Evolutionary conservation across 768 basidiomycete genomes (phyloP).

Genomic region (Trametes gibbosa): DNA sequence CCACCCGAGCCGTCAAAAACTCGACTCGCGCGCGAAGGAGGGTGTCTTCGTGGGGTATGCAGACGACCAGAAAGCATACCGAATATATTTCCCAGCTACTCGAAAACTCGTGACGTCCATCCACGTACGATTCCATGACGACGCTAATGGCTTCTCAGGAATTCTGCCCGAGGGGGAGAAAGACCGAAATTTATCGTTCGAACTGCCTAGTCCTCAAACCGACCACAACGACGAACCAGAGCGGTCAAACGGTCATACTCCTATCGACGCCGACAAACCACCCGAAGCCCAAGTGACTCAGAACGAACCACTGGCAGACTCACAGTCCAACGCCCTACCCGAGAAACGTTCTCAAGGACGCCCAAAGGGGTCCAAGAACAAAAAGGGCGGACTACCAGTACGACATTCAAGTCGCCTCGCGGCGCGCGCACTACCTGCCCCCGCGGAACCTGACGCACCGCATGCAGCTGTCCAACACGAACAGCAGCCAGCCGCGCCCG

Average conservation of each 20-base stretch:
- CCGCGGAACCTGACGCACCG: neutral
- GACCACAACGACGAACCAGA: neutral
- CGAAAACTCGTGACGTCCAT: neutral
- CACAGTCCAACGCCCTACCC: too few relatives aligned
- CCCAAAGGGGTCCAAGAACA: constrained; percentile 6
- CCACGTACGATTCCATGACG: constrained; percentile 1
- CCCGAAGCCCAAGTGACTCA: too few relatives aligned
- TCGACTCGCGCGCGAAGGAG: constrained; percentile 1
- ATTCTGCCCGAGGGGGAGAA: constrained; percentile 1
- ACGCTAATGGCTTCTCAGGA: neutral
- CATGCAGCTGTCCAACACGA: neutral
- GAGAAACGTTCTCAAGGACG: neutral
- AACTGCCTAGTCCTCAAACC: neutral
- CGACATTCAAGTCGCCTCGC: neutral
- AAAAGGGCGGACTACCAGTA: neutral
- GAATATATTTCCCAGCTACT: neutral
- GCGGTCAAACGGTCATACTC: too few relatives aligned
- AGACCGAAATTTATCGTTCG: neutral
- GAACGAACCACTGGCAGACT: neutral
- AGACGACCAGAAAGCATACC: constrained; percentile 1
- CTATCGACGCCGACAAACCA: too few relatives aligned
- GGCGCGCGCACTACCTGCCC: neutral
- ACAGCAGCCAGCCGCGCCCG: neutral
- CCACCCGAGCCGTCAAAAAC: constrained; percentile 5
- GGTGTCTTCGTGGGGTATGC: neutral